A percentile compares a stretch with the other conserved stretches of the same genome.
Evolutionary conservation across 768 basidiomycete species (phyloP).

Genomic region (Strobilomyces confusus): DNA sequence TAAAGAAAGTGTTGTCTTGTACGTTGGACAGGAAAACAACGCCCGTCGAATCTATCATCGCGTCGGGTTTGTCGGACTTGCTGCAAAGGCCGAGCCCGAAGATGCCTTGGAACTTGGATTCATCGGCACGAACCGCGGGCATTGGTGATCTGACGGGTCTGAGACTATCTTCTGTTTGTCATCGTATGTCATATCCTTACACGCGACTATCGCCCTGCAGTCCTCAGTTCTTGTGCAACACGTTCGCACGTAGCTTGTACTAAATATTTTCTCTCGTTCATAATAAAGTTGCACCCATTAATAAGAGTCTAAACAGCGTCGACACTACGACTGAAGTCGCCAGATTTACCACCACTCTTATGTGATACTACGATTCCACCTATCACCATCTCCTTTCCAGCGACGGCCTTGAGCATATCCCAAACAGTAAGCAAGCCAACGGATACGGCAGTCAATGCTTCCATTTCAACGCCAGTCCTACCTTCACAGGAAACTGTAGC

Average conservation of each 20-base stretch:
- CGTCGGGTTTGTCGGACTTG: conserved; percentile 49
- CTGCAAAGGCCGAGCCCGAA: conserved; percentile 31
- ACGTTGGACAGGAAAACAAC: conserved; percentile 49
- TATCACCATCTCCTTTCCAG: conserved; percentile 84
- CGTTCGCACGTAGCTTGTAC: background rate
- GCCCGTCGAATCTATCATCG: conserved; percentile 52
- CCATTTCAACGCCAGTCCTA: conserved; percentile 90
- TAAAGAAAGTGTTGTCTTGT: conserved; percentile 49
- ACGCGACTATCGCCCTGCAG: background rate
- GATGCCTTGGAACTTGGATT: conserved; percentile 55
- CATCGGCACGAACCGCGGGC: conserved; percentile 42
- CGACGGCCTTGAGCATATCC: conserved; percentile 92
- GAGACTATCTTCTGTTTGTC: background rate
- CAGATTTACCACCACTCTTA: conserved; percentile 75
- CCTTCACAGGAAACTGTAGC: conserved; percentile 75
- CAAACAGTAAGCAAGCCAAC: conserved; percentile 79
- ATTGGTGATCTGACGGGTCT: conserved; percentile 40
- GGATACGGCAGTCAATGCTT: conserved; percentile 82
- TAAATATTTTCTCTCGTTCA: background rate
- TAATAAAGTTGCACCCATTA: background rate
- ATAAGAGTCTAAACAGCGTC: background rate
- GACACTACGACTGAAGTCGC: conserved; percentile 48
- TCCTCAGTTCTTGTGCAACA: background rate
- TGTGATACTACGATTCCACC: conserved; percentile 56
- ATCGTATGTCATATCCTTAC: background rate